Conservation (phyloP, 108 stramenopile species). For the Chaetoceros muelleri region DNA sequence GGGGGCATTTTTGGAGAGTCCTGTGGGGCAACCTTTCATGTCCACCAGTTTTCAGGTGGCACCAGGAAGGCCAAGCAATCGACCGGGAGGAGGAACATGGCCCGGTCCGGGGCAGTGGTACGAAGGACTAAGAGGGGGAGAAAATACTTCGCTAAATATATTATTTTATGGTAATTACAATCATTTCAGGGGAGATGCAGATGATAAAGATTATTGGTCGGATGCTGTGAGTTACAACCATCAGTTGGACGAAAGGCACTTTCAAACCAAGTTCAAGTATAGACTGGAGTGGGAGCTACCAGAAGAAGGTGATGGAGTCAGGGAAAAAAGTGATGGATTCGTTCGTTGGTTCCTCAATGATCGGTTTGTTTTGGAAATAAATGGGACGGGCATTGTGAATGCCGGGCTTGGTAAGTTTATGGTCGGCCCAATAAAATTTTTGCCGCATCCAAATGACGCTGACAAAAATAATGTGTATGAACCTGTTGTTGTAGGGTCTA, state of each 20-base stretch:
- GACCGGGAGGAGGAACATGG: constrained; percentile 74
- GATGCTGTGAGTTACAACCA: constrained; percentile 91
- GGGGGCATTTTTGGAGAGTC: constrained; percentile 44
- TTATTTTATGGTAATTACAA: constrained; percentile 91
- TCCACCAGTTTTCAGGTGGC: constrained; percentile 78
- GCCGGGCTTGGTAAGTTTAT: constrained; percentile 30
- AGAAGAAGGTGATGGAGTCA: constrained; percentile 27
- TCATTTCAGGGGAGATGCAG: constrained; percentile 57
- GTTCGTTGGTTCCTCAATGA: constrained; percentile 89
- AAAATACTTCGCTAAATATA: constrained; percentile 78
- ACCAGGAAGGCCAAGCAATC: constrained; percentile 53
- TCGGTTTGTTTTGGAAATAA: constrained; percentile 66
- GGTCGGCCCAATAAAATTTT: not conserved
- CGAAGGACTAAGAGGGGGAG: constrained; percentile 68
- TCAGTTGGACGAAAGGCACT: constrained; percentile 62
- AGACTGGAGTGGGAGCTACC: constrained; percentile 92
- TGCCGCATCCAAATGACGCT: not conserved
- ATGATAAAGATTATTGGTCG: constrained; percentile 80
- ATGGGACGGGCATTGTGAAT: constrained; percentile 46
- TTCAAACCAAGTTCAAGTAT: constrained; percentile 77
- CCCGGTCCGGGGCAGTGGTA: constrained; percentile 90
- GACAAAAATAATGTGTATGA: not conserved
- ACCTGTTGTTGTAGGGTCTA: constrained; percentile 34
- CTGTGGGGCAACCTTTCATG: constrained; percentile 84
- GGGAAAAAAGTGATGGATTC: constrained; percentile 51